Percentiles rank a stretch among this genome's conserved stretches.
Conservation (phyloP, 345 rosid genomes). For the Streptanthus diversifolius region DNA sequence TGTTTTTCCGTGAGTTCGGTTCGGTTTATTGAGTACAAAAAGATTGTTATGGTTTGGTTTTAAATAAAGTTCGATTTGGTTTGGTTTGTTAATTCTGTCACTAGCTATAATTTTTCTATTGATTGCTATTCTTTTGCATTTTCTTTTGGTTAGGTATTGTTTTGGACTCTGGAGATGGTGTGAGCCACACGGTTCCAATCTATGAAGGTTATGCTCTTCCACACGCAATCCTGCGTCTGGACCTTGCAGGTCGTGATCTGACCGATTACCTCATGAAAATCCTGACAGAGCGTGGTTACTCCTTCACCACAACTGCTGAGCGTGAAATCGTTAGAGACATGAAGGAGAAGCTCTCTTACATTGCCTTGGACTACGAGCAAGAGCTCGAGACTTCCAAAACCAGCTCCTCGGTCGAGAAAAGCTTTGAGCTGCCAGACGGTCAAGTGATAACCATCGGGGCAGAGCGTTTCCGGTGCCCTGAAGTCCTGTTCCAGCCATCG, state of each 20-base stretch:
- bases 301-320: conserved; percentile 73
- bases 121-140: background rate
- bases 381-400: conserved; percentile 63
- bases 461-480: conserved; percentile 70
- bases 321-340: conserved; percentile 67
- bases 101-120: background rate
- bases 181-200: conserved; percentile 64
- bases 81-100: background rate
- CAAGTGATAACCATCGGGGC: conserved; percentile 67
- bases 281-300: conserved; percentile 59
- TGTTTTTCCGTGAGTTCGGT: too few relatives aligned
- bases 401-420: conserved; percentile 58
- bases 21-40: too few relatives aligned
- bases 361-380: conserved; percentile 67
- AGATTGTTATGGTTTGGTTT: too few relatives aligned
- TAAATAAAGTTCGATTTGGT: background rate
- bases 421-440: conserved; percentile 67
- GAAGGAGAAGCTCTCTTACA: conserved; percentile 67
- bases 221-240: conserved; percentile 61
- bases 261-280: conserved; percentile 65
- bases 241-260: conserved; percentile 56
- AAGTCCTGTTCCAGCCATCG: conserved; percentile 69
- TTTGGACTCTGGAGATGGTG: conserved; percentile 70
- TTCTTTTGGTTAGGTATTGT: conserved; percentile 44
- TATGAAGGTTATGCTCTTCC: conserved; percentile 67